phyloP scores from a whole-genome alignment of 176 grass and related monocot species.

The Canna indica region DNA sequence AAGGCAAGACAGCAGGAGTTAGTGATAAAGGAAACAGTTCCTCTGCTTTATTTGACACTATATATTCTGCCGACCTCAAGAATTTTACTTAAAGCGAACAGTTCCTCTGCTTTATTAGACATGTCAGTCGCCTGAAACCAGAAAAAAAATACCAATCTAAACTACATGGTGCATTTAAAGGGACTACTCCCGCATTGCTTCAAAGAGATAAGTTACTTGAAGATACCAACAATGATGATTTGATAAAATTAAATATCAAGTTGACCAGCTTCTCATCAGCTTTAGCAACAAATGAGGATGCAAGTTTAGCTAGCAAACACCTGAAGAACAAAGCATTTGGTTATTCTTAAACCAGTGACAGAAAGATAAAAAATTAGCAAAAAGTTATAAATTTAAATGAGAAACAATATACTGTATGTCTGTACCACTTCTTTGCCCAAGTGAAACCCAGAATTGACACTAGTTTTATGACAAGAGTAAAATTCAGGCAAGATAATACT shows the following conservation, averaged over 20 bases:
- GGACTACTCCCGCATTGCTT: neutral
- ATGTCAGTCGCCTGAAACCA: constrained; percentile 43
- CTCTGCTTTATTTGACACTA: constrained; percentile 50
- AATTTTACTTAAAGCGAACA: constrained; percentile 61
- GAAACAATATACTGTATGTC: neutral
- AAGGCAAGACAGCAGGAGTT: neutral
- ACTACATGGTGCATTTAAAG: neutral
- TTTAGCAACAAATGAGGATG: constrained; percentile 46
- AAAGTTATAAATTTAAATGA: neutral
- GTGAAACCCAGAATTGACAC: too few relatives aligned
- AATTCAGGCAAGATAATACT: neutral
- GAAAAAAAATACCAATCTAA: neutral
- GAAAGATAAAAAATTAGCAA: constrained; percentile 16
- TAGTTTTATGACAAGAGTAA: neutral
- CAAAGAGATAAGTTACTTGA: constrained; percentile 22
- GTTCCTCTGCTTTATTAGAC: constrained; percentile 53
- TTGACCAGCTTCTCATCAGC: constrained; percentile 51
- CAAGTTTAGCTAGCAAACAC: constrained; percentile 60
- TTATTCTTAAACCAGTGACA: neutral
- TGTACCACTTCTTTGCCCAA: neutral
- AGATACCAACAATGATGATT: constrained; percentile 68
- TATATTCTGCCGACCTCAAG: too few relatives aligned
- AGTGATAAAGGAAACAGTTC: constrained; percentile 30
- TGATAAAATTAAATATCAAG: constrained; percentile 74
- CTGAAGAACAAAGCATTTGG: constrained; percentile 29